Evolutionary conservation across 106 monocot genomes (phyloP), one percentile per base, ranked within the genome.

Genomic region (Cymbidium sinense): DNA sequence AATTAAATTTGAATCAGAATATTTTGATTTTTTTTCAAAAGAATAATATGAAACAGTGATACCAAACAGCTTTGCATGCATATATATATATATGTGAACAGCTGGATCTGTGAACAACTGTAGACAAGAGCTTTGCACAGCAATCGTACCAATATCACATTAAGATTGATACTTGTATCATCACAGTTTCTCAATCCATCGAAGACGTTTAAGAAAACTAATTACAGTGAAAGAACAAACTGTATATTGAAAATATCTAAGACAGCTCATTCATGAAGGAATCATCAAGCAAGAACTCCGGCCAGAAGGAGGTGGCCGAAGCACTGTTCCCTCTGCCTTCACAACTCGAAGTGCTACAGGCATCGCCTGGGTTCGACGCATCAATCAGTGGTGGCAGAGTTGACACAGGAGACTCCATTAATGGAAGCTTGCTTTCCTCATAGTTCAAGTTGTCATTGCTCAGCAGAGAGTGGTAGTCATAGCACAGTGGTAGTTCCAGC

Each of bases 191-290:
- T 58, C n/a, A 58, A 6, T n/a, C 58, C 58, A n/a, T 23, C 4
- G 21, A 58, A 58, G 20, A 58, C 7, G 17, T 51, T 51, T 51
- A 51, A 51, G 20, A n/a, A 58, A 58, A 58, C 20, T 58, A 23
- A n/a, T 58, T 58, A 58, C 21, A 58, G 6, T 58, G 8, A 58
- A 58, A 58, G 58, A 58, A 23, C 4, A n/a, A 51, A n/a, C n/a
- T 58, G n/a, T 58, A 58, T 2, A 58, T 5, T 3, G n/a, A 58
- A 58, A n/a, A 58, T 23, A 58, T 58, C 75, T n/a, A 88, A 76
- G 81, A 61, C 78, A 88, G 90, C 54, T 93, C 93, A 20, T 64
- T 54, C 34, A 90, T 83, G 73, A 88, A 93, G 1, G 85, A 82
- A 41, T 93, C 90, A 43, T 83, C 76, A 29, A 90, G 76, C 58